A percentile compares a stretch with the other conserved stretches of the same genome.
Evolutionary conservation across 2,329 filamentous ascomycete genomes (phyloP).

Genomic region (Talaromyces rugulosus): DNA sequence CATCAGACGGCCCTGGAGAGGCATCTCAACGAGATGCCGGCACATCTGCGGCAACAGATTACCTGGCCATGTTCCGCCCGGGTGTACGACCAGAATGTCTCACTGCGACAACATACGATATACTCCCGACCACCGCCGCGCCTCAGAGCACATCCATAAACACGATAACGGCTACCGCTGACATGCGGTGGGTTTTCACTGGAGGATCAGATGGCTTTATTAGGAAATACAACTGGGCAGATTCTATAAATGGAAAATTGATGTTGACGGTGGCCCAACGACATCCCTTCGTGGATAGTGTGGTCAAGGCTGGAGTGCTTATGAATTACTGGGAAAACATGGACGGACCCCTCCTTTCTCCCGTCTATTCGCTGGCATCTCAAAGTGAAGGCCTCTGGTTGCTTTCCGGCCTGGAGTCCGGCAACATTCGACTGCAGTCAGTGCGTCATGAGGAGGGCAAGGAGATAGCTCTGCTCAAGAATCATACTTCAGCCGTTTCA

Average conservation of each 20-base stretch:
- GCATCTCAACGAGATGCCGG: constrained; percentile 44
- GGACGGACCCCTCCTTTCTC: constrained; percentile 69
- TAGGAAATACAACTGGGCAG: constrained; percentile 91
- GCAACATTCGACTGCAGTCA: constrained; percentile 87
- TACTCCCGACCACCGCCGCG: constrained; percentile 93
- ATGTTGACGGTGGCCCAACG: constrained; percentile 90
- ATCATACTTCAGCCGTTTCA: constrained; percentile 88
- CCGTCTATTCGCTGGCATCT: constrained; percentile 89
- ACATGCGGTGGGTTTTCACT: constrained; percentile 91
- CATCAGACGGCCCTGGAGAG: constrained; percentile 32
- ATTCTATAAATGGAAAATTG: constrained; percentile 91
- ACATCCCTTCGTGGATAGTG: constrained; percentile 95
- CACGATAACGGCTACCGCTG: constrained; percentile 82
- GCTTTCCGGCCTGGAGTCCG: constrained; percentile 83
- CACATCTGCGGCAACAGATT: constrained; percentile 31
- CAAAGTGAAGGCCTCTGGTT: constrained; percentile 90
- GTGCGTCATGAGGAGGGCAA: constrained; percentile 94
- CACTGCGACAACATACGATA: constrained; percentile 79
- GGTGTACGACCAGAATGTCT: constrained; percentile 73
- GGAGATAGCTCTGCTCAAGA: constrained; percentile 72
- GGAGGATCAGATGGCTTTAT: constrained; percentile 95
- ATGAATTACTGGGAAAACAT: constrained; percentile 99
- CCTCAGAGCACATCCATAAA: constrained; percentile 96
- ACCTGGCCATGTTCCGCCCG: constrained; percentile 50
- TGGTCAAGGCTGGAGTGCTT: constrained; percentile 88